Base-by-base conservation (phyloP, 2,329 filamentous ascomycete species). In the Aureobasidium melanogenum region DNA sequence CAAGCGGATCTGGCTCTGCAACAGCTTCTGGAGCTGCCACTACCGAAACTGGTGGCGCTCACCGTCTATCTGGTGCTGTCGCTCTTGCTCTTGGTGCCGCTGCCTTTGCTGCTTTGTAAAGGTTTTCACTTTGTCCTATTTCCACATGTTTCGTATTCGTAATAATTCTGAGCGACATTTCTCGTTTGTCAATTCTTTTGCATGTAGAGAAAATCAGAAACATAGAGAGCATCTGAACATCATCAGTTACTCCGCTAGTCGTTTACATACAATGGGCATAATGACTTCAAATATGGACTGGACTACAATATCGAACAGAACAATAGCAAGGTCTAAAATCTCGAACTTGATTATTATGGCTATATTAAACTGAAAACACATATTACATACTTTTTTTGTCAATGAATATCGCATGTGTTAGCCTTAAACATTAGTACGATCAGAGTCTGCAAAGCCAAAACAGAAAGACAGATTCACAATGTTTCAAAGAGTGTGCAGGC, bases 11-110 rank as follows among this genome's bases (percentile, higher is more conserved):
- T 9, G 43, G 41, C 22, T 51, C 46, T 5, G 7, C 34, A 19
- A 43, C 46, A 26, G 36, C 30, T 17, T 41, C 52, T 36, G 56
- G 63, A 30, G 50, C 47, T 36, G 51, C 54, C 10, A 22, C 62
- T 17, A 36, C 61, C 38, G 34, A 57, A 17, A 58, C 58, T n/a
- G 63, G 61, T 48, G 63, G 46, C 10, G 64, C 64, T 10, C n/a
- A 61, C 41, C 39, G 47, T 46, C 48, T 61, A 4, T 39, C 59
- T 17, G 63, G 50, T 8, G 51, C 60, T n/a, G 57, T 24, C n/a
- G 50, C 19, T 22, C 38, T 64, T 32, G 63, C 57, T 15, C 54
- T 63, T 24, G 63, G 63, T 47, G 48, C 62, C 5, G 63, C 30
- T 30, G 46, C 39, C 17, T 17, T 61, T 55, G 52, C 48, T 55